Evolutionary conservation across 176 grass and related monocot species (phyloP).

Genomic region (Carex kokanica): DNA sequence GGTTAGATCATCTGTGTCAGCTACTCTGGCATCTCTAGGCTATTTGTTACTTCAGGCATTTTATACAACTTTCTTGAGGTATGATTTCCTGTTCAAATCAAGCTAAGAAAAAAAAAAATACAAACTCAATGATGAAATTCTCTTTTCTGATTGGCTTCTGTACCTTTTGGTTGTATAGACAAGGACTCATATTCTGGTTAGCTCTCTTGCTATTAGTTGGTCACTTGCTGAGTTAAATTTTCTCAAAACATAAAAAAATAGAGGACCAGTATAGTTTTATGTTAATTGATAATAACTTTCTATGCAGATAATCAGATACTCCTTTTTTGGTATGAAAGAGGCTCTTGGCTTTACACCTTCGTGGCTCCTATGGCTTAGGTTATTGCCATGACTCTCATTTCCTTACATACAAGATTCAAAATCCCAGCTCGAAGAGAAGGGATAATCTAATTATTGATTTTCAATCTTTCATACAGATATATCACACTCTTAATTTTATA

Average conservation of each 20-base stretch:
- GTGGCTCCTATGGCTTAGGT: slow-evolving; percentile 96
- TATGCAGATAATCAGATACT: slow-evolving; percentile 79
- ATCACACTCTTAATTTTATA: slow-evolving; percentile 44
- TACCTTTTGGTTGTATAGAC: slow-evolving; percentile 30
- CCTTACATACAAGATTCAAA: neutral
- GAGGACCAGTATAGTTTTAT: neutral
- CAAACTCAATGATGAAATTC: neutral
- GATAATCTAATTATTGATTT: neutral
- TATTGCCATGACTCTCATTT: neutral
- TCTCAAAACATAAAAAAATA: neutral
- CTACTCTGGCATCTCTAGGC: slow-evolving; percentile 29
- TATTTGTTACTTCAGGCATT: slow-evolving; percentile 47
- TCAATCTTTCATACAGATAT: slow-evolving; percentile 31
- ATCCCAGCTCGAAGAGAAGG: neutral
- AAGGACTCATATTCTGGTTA: slow-evolving; percentile 62
- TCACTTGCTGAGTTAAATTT: slow-evolving; percentile 74
- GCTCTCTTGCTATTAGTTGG: slow-evolving; percentile 86
- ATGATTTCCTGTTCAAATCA: slow-evolving; percentile 12
- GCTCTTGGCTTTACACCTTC: slow-evolving; percentile 62
- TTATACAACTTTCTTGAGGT: slow-evolving; percentile 46
- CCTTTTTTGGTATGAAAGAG: slow-evolving; percentile 92
- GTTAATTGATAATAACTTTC: neutral
- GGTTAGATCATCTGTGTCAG: slow-evolving; percentile 43
- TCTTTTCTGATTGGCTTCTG: slow-evolving; percentile 1
- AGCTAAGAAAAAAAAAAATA: neutral